Evolutionary conservation across 2,329 filamentous ascomycete species (phyloP).

Genomic region (Stylonectria norvegica): DNA sequence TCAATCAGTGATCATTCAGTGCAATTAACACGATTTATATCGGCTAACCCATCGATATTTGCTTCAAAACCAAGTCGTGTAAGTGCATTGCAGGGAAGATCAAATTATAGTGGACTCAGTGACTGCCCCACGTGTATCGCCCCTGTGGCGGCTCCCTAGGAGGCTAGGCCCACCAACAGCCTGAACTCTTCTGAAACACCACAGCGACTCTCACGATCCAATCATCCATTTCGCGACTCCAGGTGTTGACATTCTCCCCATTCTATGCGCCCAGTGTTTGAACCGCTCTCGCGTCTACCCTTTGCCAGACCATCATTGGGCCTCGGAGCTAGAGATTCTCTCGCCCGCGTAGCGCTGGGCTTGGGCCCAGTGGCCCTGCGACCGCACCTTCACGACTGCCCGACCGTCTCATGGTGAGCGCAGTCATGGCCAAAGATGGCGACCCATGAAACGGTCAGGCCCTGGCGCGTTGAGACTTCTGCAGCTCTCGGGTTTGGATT

Average conservation of each 20-base stretch:
- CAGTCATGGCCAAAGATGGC: constrained; percentile 17
- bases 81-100: too few species aligned
- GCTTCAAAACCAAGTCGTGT: too few species aligned
- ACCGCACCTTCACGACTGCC: constrained; percentile 8
- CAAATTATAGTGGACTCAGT: too few species aligned
- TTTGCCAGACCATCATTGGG: constrained; percentile 10
- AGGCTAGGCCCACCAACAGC: constrained; percentile 1
- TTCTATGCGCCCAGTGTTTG: constrained; percentile 4
- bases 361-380: constrained; percentile 20
- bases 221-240: constrained; percentile 22
- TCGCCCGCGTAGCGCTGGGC: constrained; percentile 19
- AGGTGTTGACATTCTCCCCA: constrained; percentile 18
- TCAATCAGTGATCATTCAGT: too few species aligned
- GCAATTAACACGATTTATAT: too few species aligned
- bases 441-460: constrained; percentile 25
- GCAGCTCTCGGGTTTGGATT: constrained; percentile 13
- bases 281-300: constrained; percentile 1
- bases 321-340: constrained; percentile 9
- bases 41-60: too few species aligned
- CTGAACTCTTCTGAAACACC: constrained; percentile 23
- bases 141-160: constrained; percentile 1
- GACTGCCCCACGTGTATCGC: too few species aligned
- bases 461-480: constrained; percentile 11
- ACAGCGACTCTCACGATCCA: constrained; percentile 19
- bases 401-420: constrained; percentile 14